These are phyloP conservation scores for Sarocladium kiliense DNA, from an alignment of 2,329 filamentous ascomycete species.

Conservation along the genomic window DNA sequence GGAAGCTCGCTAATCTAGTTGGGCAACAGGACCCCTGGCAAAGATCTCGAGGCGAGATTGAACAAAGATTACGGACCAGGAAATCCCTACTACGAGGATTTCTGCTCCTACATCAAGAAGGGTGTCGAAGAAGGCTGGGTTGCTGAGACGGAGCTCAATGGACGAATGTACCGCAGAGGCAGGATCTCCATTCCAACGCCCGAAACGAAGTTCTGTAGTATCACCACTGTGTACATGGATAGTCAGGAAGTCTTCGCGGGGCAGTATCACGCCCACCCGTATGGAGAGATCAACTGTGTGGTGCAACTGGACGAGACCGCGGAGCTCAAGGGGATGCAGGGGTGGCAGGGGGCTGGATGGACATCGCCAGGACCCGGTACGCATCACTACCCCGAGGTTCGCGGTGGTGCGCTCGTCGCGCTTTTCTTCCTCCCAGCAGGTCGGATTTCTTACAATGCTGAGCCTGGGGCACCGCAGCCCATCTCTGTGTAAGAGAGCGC, in stretches of 20 bases:
- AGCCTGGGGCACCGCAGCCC: conserved; percentile 38
- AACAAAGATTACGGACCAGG: conserved; percentile 39
- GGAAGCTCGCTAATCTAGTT: too few relatives aligned
- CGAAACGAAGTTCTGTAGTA: conserved; percentile 45
- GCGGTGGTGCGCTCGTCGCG: conserved; percentile 44
- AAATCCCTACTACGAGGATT: conserved; percentile 35
- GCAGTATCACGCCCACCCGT: conserved; percentile 49
- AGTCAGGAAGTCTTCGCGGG: conserved; percentile 41
- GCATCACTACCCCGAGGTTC: conserved; percentile 50
- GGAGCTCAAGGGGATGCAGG: conserved; percentile 49
- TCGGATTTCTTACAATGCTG: conserved; percentile 43
- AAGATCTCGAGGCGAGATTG: conserved; percentile 36
- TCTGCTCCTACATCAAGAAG: conserved; percentile 30
- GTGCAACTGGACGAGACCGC: conserved; percentile 42
- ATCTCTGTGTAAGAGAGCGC: too few relatives aligned
- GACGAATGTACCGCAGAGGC: conserved; percentile 39
- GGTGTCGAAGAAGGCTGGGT: conserved; percentile 41
- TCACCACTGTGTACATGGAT: conserved; percentile 54
- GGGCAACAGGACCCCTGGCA: conserved; percentile 36
- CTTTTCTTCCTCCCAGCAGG: conserved; percentile 52
- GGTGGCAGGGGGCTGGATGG: conserved; percentile 53
- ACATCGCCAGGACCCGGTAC: conserved; percentile 49
- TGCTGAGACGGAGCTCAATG: conserved; percentile 35
- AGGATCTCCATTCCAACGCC: conserved; percentile 40
- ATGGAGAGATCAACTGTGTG: conserved; percentile 52